A percentile compares a stretch with the other conserved stretches of the same genome.
These are phyloP conservation scores for Fusarium buharicum DNA, from an alignment of 2,329 filamentous ascomycete genomes.

Conservation along the genomic window DNA sequence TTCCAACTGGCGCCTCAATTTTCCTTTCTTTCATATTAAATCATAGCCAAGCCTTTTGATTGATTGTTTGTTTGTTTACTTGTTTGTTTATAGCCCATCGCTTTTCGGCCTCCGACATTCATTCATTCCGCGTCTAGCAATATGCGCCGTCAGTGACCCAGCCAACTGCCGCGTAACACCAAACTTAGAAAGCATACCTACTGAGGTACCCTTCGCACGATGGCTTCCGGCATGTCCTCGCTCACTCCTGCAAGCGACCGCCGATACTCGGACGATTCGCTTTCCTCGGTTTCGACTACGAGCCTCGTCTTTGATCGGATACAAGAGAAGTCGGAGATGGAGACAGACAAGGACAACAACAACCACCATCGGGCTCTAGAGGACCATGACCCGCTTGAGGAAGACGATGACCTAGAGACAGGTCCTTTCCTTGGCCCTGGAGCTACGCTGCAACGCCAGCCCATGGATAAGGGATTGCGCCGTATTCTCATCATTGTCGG, in stretches of 20 bases:
- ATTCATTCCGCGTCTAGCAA: conserved; percentile 23
- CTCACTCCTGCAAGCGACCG: conserved; percentile 27
- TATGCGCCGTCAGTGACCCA: conserved; percentile 34
- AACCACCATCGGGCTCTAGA: conserved; percentile 53
- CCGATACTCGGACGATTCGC: conserved; percentile 64
- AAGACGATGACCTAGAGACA: conserved; percentile 59
- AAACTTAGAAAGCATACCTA: not conserved
- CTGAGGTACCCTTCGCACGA: conserved; percentile 17
- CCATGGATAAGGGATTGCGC: conserved; percentile 74
- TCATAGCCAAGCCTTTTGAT: not conserved
- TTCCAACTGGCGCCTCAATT: conserved; percentile 21
- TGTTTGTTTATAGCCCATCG: conserved; percentile 20
- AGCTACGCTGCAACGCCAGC: conserved; percentile 55
- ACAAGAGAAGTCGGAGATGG: conserved; percentile 62
- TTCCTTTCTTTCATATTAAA: conserved; percentile 4
- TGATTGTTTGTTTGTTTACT: conserved; percentile 20
- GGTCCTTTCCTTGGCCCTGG: conserved; percentile 62
- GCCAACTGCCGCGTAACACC: conserved; percentile 19
- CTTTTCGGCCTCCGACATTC: conserved; percentile 18
- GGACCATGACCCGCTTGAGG: conserved; percentile 56
- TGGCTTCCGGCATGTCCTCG: conserved; percentile 36
- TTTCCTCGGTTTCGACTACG: conserved; percentile 83
- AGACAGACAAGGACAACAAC: conserved; percentile 37
- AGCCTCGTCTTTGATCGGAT: conserved; percentile 84
- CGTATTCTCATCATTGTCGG: conserved; percentile 70